Evolutionary conservation across 768 basidiomycete species (phyloP).

Genomic region (Lepiota brunneoincarnata): DNA sequence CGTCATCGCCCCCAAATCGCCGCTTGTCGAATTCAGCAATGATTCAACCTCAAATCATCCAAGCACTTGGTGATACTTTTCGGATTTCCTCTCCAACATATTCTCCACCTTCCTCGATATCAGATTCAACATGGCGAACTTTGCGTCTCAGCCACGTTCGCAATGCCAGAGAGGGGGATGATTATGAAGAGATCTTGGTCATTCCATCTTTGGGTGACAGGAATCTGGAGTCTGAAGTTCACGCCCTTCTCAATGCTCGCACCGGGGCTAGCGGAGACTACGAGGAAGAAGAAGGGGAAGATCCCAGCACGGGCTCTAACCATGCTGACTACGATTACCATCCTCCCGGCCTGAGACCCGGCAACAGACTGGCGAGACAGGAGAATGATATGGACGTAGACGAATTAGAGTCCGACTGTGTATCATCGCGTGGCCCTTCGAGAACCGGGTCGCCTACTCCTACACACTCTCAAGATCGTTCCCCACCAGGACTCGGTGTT

Average conservation of each 20-base stretch:
- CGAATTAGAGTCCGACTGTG: constrained; percentile 54
- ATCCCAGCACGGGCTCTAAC: constrained; percentile 27
- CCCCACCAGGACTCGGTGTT: neutral
- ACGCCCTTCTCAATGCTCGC: constrained; percentile 51
- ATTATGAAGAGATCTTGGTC: constrained; percentile 51
- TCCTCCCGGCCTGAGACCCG: constrained; percentile 11
- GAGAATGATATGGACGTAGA: constrained; percentile 46
- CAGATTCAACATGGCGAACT: constrained; percentile 44
- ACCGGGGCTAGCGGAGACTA: constrained; percentile 21
- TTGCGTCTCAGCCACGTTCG: constrained; percentile 21
- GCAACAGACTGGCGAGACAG: constrained; percentile 7
- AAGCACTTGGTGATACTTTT: constrained; percentile 58
- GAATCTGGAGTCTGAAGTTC: constrained; percentile 54
- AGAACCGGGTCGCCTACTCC: constrained; percentile 38
- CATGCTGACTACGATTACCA: constrained; percentile 29
- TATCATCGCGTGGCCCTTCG: constrained; percentile 38
- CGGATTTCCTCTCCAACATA: constrained; percentile 41
- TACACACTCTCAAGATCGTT: neutral
- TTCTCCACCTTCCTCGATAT: constrained; percentile 39
- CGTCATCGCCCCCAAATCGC: constrained; percentile 2
- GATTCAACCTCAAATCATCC: constrained; percentile 39
- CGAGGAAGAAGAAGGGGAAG: constrained; percentile 17
- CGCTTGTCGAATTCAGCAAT: neutral
- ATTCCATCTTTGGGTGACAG: constrained; percentile 55
- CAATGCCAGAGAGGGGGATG: constrained; percentile 23